A percentile compares a stretch with the other conserved stretches of the same genome.
Evolutionary conservation across 1,139 yeast species (phyloP).

Genomic region (Meyerozyma guilliermondii): DNA sequence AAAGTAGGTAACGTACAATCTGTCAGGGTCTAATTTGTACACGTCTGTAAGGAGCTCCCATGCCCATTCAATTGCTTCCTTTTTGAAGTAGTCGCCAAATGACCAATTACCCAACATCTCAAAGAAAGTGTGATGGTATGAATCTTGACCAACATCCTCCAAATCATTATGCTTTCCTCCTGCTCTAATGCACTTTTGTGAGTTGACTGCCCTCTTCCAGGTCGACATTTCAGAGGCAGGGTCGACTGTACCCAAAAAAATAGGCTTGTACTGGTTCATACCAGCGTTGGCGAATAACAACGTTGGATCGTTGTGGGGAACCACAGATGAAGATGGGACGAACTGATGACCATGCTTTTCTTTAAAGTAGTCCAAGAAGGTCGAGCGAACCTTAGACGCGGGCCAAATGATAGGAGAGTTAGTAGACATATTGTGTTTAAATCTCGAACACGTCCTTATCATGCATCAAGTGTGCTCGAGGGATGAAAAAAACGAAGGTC

Average conservation of each 20-base stretch:
- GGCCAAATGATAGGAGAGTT: slow-evolving; percentile 39
- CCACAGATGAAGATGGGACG: slow-evolving; percentile 90
- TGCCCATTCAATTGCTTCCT: slow-evolving; percentile 81
- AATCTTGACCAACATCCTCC: slow-evolving; percentile 97
- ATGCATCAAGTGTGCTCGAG: neutral
- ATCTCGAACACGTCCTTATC: neutral
- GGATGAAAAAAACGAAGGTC: neutral
- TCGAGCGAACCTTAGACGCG: slow-evolving; percentile 73
- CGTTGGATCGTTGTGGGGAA: slow-evolving; percentile 97
- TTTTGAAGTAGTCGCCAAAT: slow-evolving; percentile 95
- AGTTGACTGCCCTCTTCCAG: slow-evolving; percentile 85
- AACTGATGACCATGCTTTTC: slow-evolving; percentile 60
- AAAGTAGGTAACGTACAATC: slow-evolving; percentile 91
- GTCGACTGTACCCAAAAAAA: slow-evolving; percentile 93
- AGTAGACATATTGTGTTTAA: neutral
- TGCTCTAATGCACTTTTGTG: slow-evolving; percentile 98
- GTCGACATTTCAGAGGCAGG: slow-evolving; percentile 83
- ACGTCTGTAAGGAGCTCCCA: slow-evolving; percentile 89
- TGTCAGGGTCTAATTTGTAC: slow-evolving; percentile 69
- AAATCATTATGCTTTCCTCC: slow-evolving; percentile 99
- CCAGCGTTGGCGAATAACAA: slow-evolving; percentile 95
- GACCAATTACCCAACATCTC: slow-evolving; percentile 99
- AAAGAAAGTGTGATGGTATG: slow-evolving; percentile 96
- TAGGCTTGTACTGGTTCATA: slow-evolving; percentile 98
- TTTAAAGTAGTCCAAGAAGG: slow-evolving; percentile 79